Evolutionary conservation across 495 filamentous ascomycete genomes (phyloP).

Genomic region (Aspergillus olivimuriae): DNA sequence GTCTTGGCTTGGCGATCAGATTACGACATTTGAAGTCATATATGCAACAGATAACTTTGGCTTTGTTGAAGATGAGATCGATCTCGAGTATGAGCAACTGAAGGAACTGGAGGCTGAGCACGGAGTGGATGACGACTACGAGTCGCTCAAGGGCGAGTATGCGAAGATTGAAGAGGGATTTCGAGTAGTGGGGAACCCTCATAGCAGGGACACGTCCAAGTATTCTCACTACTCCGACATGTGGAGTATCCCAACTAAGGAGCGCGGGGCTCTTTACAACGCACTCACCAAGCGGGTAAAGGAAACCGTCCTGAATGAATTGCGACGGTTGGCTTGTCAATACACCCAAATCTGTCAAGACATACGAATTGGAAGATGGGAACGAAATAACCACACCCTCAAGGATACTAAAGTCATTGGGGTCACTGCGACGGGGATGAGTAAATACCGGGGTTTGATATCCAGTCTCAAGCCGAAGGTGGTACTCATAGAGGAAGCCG

Average conservation of each 20-base stretch:
- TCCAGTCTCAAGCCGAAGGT: conserved; percentile 61
- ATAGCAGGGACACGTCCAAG: conserved; percentile 5
- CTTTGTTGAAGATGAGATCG: conserved; percentile 53
- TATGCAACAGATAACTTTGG: conserved; percentile 39
- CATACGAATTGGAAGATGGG: conserved; percentile 49
- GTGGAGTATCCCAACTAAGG: conserved; percentile 45
- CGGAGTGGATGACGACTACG: conserved; percentile 45
- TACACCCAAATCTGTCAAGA: conserved; percentile 38
- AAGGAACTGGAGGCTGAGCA: conserved; percentile 61
- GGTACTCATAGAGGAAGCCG: conserved; percentile 71
- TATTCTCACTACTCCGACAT: conserved; percentile 40
- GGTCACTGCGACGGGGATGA: conserved; percentile 79
- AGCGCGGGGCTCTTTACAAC: conserved; percentile 56
- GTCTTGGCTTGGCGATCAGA: conserved; percentile 55
- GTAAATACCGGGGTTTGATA: conserved; percentile 74
- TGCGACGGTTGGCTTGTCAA: conserved; percentile 33
- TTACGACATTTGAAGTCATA: conserved; percentile 30
- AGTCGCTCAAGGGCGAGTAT: conserved; percentile 44
- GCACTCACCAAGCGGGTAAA: conserved; percentile 44
- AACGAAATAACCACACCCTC: conserved; percentile 46
- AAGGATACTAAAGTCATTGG: conserved; percentile 55
- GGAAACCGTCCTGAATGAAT: conserved; percentile 26
- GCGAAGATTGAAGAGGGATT: conserved; percentile 43
- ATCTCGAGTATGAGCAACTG: conserved; percentile 59
- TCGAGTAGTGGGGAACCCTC: conserved; percentile 21